Conservation (phyloP, 345 rosid species). For the Diplotaxis tenuifolia region DNA sequence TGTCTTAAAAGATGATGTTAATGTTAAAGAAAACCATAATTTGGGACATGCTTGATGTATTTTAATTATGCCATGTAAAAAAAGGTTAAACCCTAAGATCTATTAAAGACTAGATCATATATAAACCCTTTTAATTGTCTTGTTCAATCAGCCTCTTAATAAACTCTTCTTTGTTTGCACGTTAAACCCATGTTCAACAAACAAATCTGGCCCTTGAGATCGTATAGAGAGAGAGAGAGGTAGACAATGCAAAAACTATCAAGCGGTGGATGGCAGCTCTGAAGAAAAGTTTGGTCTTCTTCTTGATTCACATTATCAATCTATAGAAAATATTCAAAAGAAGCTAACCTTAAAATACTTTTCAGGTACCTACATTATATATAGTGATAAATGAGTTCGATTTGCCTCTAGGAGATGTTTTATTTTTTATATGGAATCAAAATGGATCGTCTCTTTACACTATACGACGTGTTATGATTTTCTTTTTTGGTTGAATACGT, state of each 20-base stretch:
- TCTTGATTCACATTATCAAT: too few relatives aligned
- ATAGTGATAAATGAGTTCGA: neutral
- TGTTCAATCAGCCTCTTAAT: neutral
- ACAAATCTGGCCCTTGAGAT: neutral
- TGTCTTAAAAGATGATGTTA: neutral
- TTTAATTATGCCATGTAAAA: too few relatives aligned
- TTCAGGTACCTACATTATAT: conserved; percentile 4
- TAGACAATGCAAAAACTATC: too few relatives aligned
- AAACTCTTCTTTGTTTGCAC: neutral
- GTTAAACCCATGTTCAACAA: neutral
- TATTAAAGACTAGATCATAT: too few relatives aligned
- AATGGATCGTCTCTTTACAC: neutral
- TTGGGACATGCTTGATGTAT: too few relatives aligned
- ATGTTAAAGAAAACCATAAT: too few relatives aligned
- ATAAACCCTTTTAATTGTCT: neutral
- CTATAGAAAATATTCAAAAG: too few relatives aligned
- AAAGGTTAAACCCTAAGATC: too few relatives aligned
- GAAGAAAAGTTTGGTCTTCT: too few relatives aligned
- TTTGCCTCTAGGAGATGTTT: neutral
- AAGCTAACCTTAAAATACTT: neutral
- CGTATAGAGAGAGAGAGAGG: neutral
- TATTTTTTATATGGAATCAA: neutral
- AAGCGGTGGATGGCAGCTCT: too few relatives aligned
- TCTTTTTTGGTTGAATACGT: too few relatives aligned
- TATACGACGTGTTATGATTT: too few relatives aligned